Percentiles rank a stretch among this genome's conserved stretches.
These are phyloP conservation scores for Dryadomyces quercus-mongolicae DNA, from an alignment of 2,329 filamentous ascomycete species.

Conservation along the genomic window DNA sequence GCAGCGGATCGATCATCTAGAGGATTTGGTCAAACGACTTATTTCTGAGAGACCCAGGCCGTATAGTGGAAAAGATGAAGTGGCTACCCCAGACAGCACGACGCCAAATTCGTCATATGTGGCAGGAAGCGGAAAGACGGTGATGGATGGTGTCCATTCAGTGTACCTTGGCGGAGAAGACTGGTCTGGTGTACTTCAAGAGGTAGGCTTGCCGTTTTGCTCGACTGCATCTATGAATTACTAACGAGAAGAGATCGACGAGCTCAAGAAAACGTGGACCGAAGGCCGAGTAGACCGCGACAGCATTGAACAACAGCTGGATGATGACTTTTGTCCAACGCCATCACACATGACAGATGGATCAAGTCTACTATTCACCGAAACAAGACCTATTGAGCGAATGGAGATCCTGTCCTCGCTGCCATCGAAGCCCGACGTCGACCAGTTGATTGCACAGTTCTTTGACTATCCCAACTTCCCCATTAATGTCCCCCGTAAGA, in stretches of 20 bases:
- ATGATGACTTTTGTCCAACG: not conserved
- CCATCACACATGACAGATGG: not conserved
- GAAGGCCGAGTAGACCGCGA: not conserved
- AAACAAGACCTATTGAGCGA: not conserved
- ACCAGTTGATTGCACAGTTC: not conserved
- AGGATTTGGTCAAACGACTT: constrained; percentile 1
- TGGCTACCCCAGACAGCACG: no score
- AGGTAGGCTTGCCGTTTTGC: no score
- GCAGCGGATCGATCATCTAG: constrained; percentile 1
- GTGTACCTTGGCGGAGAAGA: not conserved
- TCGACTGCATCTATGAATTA: no score
- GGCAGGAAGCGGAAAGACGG: not conserved
- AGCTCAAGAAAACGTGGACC: not conserved
- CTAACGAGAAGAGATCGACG: constrained; percentile 1
- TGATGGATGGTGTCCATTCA: not conserved
- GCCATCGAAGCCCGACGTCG: not conserved
- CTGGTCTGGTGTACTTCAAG: not conserved
- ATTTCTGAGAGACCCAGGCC: not conserved
- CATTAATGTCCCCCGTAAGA: constrained; percentile 1
- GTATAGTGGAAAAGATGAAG: no score
- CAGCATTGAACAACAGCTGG: not conserved
- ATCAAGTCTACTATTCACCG: constrained; percentile 1
- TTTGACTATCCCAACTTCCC: not conserved
- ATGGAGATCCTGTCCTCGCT: not conserved
- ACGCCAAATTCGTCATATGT: no score